Base-by-base conservation (phyloP, 345 rosid species). In the Euphorbia peplus region DNA sequence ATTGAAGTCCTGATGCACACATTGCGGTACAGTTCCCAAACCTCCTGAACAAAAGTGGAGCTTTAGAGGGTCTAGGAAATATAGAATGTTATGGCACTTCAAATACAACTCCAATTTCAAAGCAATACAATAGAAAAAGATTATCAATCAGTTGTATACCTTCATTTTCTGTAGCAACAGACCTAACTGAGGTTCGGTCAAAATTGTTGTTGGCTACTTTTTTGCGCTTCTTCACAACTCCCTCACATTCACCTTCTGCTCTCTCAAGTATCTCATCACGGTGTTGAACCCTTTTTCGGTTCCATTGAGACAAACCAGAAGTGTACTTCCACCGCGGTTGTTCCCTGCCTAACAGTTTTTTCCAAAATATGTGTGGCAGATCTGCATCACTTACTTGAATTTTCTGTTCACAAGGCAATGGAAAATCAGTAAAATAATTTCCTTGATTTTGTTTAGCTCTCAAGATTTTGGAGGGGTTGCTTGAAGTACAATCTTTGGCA, bases 281-380 rank as follows among this genome's bases (percentile, higher is more conserved):
- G 74, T 66, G 66, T 26, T 67, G 82, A 55, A 70, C 81, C 80
- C 90, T 86, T 81, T 95, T 95, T 39, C 93, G 84, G 59, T 67
- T 85, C 76, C 95, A 84, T 42, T 81, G 95, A 32, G 85, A 73
- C 67, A 81, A 80, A 77, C 55, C 75, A 64, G 87, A 79, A 52
- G 52, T 28, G 78, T 84, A 88, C 75, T 76, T 95, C 97, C 99
- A 95, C 62, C 46, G 47, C 30, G 95, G 98, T 61, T 58, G 58
- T 81, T 78, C 88, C 48, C 84, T 89, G n/a, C 74, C 79, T 42
- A 90, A 74, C 70, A 90, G 80, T 63, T 81, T 87, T 75, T 81
- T 72, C 99, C 99, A 91, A 75, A 90, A 90, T 28, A 81, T 41
- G 59, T 85, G 84, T 5, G 97, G 87, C 35, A 65, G 73, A 47